phyloP scores from a whole-genome alignment of 257 asterid species.

The Plantago elongata region DNA sequence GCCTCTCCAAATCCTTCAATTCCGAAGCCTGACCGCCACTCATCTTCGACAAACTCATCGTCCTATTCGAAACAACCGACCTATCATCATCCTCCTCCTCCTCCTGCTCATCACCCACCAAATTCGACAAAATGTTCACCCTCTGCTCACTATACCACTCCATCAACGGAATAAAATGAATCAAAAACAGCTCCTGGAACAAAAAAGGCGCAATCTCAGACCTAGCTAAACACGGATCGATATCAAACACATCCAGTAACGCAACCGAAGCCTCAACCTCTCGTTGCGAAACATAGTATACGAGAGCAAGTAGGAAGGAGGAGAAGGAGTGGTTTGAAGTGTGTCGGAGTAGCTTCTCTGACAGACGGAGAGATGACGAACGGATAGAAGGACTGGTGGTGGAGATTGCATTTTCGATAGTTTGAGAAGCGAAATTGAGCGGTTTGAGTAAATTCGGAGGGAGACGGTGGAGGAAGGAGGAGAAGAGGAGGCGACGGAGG shows the following conservation, averaged over 20 bases:
- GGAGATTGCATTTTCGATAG: constrained; percentile 53
- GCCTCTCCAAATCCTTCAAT: constrained; percentile 58
- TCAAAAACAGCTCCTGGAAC: constrained; percentile 58
- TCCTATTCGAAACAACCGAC: constrained; percentile 27
- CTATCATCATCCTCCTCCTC: constrained; percentile 34
- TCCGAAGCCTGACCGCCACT: constrained; percentile 44
- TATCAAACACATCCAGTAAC: constrained; percentile 40
- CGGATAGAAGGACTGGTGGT: constrained; percentile 36
- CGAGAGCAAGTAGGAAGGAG: constrained; percentile 45
- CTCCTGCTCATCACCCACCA: constrained; percentile 11
- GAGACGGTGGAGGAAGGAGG: constrained; percentile 36
- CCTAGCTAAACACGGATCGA: constrained; percentile 46
- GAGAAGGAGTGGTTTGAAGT: constrained; percentile 35
- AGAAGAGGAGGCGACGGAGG: constrained; percentile 42
- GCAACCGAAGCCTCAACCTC: constrained; percentile 36
- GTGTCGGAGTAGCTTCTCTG: constrained; percentile 50
- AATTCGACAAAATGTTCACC: constrained; percentile 26
- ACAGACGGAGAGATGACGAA: constrained; percentile 57
- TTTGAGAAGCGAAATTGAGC: constrained; percentile 45
- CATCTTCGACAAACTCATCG: constrained; percentile 41
- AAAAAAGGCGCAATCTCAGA: constrained; percentile 51
- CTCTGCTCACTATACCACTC: constrained; percentile 52
- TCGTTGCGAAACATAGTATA: constrained; percentile 36
- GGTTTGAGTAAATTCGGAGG: constrained; percentile 30
- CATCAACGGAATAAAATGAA: constrained; percentile 41